Percentiles rank a stretch among this genome's conserved stretches.
phyloP scores from a whole-genome alignment of 2,329 filamentous ascomycete species.

The Colletotrichum tofieldiae region DNA sequence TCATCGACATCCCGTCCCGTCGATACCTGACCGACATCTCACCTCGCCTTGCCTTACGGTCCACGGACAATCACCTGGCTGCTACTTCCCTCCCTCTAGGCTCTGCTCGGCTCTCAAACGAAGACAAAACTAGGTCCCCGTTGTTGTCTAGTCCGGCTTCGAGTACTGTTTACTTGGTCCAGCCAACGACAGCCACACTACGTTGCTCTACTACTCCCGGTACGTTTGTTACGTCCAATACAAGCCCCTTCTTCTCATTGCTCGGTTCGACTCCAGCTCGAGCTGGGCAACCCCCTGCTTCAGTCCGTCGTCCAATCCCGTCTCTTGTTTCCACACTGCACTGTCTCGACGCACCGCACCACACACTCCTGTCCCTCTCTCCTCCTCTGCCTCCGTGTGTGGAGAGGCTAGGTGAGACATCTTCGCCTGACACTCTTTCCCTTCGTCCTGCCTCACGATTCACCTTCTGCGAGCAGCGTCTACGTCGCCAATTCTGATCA shows the following conservation, averaged over 20 bases:
- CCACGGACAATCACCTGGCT: neutral
- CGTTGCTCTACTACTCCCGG: conserved; percentile 13
- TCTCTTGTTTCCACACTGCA: conserved; percentile 37
- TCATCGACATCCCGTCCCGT: conserved; percentile 35
- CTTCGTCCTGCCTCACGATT: conserved; percentile 26
- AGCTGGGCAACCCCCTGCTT: conserved; percentile 39
- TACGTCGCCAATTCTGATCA: conserved; percentile 30
- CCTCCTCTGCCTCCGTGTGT: conserved; percentile 29
- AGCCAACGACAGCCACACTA: conserved; percentile 20
- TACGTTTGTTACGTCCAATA: conserved; percentile 33
- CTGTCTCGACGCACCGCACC: conserved; percentile 26
- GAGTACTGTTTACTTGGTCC: conserved; percentile 10
- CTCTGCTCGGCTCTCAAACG: conserved; percentile 5
- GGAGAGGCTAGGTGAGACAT: conserved; percentile 42
- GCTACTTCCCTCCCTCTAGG: neutral
- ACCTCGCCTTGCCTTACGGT: conserved; percentile 11
- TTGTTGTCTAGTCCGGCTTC: conserved; percentile 17
- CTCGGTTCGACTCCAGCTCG: conserved; percentile 36
- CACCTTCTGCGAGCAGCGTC: conserved; percentile 15
- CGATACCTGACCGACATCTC: conserved; percentile 15
- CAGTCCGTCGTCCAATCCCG: conserved; percentile 38
- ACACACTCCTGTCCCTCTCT: conserved; percentile 33
- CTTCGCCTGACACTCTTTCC: conserved; percentile 39
- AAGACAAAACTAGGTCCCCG: neutral
- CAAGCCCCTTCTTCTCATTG: conserved; percentile 33